phyloP scores from a whole-genome alignment of 495 filamentous ascomycete species.

The Mycothermus thermophilus region DNA sequence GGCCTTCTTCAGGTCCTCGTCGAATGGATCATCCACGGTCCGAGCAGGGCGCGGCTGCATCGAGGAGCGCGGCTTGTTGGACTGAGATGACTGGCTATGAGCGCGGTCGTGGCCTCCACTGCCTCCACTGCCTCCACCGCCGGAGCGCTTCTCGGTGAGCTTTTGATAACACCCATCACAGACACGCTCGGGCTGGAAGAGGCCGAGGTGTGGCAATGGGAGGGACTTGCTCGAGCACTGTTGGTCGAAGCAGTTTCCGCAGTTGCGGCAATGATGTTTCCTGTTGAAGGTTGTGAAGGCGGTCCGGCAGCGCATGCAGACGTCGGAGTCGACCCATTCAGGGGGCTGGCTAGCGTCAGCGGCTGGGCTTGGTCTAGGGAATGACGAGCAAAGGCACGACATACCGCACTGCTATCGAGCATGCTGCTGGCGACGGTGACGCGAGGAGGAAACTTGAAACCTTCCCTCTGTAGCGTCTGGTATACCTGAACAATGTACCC shows the following conservation, averaged over 20 bases:
- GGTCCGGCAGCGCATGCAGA: conserved; percentile 95
- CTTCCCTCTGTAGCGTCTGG: conserved; percentile 62
- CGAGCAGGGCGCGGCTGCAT: conserved; percentile 87
- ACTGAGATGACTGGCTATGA: conserved; percentile 20
- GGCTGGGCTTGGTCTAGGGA: too few relatives aligned
- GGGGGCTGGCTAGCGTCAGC: conserved; percentile 52
- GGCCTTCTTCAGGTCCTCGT: conserved; percentile 86
- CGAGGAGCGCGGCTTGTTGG: conserved; percentile 27
- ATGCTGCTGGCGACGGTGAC: conserved; percentile 82
- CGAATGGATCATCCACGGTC: conserved; percentile 70
- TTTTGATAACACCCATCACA: conserved; percentile 92
- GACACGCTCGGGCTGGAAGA: conserved; percentile 82
- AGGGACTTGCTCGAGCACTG: conserved; percentile 83
- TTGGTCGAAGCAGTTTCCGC: conserved; percentile 90
- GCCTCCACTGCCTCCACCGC: conserved; percentile 15
- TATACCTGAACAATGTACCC: conserved; percentile 83
- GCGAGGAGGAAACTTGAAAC: conserved; percentile 78
- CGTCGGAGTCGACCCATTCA: conserved; percentile 95
- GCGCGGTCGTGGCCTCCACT: conserved; percentile 15
- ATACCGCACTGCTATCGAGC: conserved; percentile 89
- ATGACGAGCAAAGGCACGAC: conserved; percentile 23
- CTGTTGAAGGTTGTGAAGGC: conserved; percentile 94
- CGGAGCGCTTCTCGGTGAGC: conserved; percentile 52
- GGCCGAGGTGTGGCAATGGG: conserved; percentile 83
- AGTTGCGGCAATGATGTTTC: conserved; percentile 96